Evolutionary conservation across 139 green algal species (phyloP), one percentile per base, ranked within the genome.

Genomic region (Micromonas commoda): DNA sequence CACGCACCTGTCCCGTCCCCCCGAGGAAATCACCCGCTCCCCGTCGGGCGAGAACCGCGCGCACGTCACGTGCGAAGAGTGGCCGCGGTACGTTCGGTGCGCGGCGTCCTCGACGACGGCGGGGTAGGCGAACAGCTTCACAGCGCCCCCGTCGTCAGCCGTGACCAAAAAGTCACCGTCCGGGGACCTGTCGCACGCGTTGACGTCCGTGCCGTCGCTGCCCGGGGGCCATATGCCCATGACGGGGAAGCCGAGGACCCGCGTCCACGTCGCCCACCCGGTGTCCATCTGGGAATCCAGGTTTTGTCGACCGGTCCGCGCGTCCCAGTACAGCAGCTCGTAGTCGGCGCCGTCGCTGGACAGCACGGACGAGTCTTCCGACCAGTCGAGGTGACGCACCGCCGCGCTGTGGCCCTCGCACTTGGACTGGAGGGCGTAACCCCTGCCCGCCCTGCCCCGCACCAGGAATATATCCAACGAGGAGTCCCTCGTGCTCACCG

Each of bases 101-200:
- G 88, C 85, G 20, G 87, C 89, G 54, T 90, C 83, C 21, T 91
- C 77, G 33, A 91, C 72, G 23, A 91, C 87, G 51, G 78, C 86
- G 2, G 89, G 89, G 82, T 88, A 90, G 82, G 90, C 91, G 83
- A 90, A 90, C 0, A 91, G 85, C 79, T 87, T 87, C 29, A 70
- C 63, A 19, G 16, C 29, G 63, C 63, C 63, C 6, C 13, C 29
- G 63, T 70, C 63, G 63, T 70, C 63, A 16, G 66, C 66, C n/a
- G 84, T 86, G 0, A 78, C 84, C 3, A 90, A 39, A 34, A 81
- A 81, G 35, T 82, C 39, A 19, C 74, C 77, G 2, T 38, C 31
- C 20, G 39, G 39, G 37, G 13, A 16, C 29, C 71, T 61, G 57
- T 84, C 38, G 13, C 67, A 16, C 2, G 87, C 73, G 77, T 93